A percentile compares a stretch with the other conserved stretches of the same genome.
phyloP scores from a whole-genome alignment of 2,329 filamentous ascomycete genomes.

The Biscogniauxia mediterranea region DNA sequence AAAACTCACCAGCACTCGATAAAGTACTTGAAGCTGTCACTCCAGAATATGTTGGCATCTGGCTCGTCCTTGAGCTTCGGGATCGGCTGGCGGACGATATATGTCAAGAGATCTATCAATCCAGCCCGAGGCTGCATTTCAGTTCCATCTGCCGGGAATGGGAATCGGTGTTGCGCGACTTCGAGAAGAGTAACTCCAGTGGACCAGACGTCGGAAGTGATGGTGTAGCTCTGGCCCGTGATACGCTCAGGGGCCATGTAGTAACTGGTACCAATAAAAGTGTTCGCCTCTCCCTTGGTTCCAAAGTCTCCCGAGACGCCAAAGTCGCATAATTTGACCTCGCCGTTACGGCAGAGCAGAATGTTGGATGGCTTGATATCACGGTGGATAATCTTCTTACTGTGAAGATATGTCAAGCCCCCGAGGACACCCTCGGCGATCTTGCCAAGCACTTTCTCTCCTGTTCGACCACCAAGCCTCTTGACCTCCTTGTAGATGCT shows the following conservation, averaged over 20 bases:
- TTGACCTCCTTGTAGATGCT: conserved; percentile 98
- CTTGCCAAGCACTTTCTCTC: conserved; percentile 96
- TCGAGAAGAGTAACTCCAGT: conserved; percentile 96
- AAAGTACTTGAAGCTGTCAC: conserved; percentile 97
- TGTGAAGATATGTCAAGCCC: conserved; percentile 91
- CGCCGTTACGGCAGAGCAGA: conserved; percentile 83
- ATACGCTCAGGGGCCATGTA: conserved; percentile 99
- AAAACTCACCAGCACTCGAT: conserved; percentile 93
- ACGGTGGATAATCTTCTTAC: conserved; percentile 95
- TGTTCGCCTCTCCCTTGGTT: conserved; percentile 97
- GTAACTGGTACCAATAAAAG: conserved; percentile 97
- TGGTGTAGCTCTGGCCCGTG: conserved; percentile 95
- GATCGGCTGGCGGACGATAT: conserved; percentile 94
- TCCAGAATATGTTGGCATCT: conserved; percentile 87
- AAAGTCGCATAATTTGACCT: conserved; percentile 98
- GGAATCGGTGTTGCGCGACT: conserved; percentile 98
- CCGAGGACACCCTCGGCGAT: conserved; percentile 93
- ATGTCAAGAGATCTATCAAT: conserved; percentile 91
- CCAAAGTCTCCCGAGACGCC: conserved; percentile 97
- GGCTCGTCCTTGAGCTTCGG: conserved; percentile 95
- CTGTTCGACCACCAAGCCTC: conserved; percentile 87
- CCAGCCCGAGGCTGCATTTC: conserved; percentile 93
- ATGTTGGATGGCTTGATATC: conserved; percentile 99
- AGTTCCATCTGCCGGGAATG: conserved; percentile 93
- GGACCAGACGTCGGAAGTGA: conserved; percentile 98